Evolutionary conservation across 371 early-diverging fungal genomes (phyloP), one percentile per base, ranked within the genome.

Genomic region (Mucor mucedo): DNA sequence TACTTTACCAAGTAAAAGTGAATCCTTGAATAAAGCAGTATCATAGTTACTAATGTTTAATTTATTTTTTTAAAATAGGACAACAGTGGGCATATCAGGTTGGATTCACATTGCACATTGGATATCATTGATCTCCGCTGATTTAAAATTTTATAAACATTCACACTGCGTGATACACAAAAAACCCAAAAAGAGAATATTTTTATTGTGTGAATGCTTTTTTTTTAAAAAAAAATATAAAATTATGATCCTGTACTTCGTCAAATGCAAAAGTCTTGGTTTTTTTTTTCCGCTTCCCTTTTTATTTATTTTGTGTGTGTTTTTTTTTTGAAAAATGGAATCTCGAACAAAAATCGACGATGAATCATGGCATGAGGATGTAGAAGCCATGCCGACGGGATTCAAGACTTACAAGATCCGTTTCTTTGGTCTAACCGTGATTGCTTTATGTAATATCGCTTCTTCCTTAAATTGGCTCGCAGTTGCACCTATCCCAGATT

Each of bases 391-490:
- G 6, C 61, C 65, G 11, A 48, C 61, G n/a, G 57, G 50, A 3
- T 76, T 68, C 55, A 70, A 70, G 28, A 65, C 72, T 27, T 82
- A 82, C 42, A 77, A 68, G 30, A 73, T 79, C 21, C 76, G 82
- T 14, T 82, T 75, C 60, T 82, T 64, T 52, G 82, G 82, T 14
- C 62, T 82, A 2, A 32, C 66, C 2, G 52, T 79, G 16, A 69
- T 82, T 52, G 73, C 67, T 27, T 55, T 82, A n/a, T 62, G 74
- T 28, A 79, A 82, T 45, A 82, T 82, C 69, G 76, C 60, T 9
- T 73, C 78, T 2, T 75, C 77, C 5, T 30, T 79, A 30, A 79
- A 76, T 42, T 82, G 82, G 82, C 65, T 79, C 5, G 50, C 68
- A 39, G 78, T 77, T 11, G 77, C 79, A 14, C 77, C 79, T 14